Conservation (phyloP, 2,329 filamentous ascomycete species). For the Pseudopyricularia cyperi region DNA sequence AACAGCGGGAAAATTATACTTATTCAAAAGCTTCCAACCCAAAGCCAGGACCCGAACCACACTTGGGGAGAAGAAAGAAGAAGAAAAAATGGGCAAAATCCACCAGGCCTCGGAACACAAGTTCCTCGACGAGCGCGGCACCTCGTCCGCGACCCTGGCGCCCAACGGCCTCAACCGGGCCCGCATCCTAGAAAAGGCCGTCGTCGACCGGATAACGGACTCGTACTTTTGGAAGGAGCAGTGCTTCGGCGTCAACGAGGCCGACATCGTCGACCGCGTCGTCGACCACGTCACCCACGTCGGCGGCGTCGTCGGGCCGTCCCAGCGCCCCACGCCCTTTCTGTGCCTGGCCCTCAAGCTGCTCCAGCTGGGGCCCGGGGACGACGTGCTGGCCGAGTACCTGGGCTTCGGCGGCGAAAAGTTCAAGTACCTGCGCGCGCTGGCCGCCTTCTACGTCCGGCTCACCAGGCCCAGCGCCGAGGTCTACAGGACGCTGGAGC, state of each 20-base stretch:
- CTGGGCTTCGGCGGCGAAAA: slow-evolving; percentile 60
- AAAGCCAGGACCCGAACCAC: too few species aligned
- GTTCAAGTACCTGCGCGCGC: slow-evolving; percentile 77
- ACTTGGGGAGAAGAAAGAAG: not conserved
- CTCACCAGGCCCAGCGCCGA: slow-evolving; percentile 73
- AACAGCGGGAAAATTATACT: too few species aligned
- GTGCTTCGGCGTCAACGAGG: slow-evolving; percentile 87
- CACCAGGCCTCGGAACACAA: slow-evolving; percentile 69
- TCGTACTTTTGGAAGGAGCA: slow-evolving; percentile 98
- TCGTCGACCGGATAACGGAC: slow-evolving; percentile 89
- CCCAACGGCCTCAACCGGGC: slow-evolving; percentile 85
- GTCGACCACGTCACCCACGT: slow-evolving; percentile 70
- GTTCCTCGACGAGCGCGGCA: slow-evolving; percentile 86
- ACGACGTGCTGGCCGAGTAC: slow-evolving; percentile 70
- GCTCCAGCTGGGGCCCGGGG: slow-evolving; percentile 70
- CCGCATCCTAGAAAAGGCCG: slow-evolving; percentile 90
- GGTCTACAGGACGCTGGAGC: slow-evolving; percentile 70
- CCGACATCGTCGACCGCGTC: slow-evolving; percentile 75
- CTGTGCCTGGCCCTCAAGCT: slow-evolving; percentile 92
- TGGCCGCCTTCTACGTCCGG: slow-evolving; percentile 88
- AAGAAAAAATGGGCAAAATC: slow-evolving; percentile 1
- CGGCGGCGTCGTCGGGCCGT: slow-evolving; percentile 74
- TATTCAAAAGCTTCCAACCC: too few species aligned
- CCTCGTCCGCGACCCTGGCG: slow-evolving; percentile 55
- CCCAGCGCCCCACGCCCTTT: slow-evolving; percentile 83